A percentile compares a stretch with the other conserved stretches of the same genome.
These are phyloP conservation scores for Austroboletus eburneus DNA, from an alignment of 768 basidiomycete genomes.

Conservation along the genomic window DNA sequence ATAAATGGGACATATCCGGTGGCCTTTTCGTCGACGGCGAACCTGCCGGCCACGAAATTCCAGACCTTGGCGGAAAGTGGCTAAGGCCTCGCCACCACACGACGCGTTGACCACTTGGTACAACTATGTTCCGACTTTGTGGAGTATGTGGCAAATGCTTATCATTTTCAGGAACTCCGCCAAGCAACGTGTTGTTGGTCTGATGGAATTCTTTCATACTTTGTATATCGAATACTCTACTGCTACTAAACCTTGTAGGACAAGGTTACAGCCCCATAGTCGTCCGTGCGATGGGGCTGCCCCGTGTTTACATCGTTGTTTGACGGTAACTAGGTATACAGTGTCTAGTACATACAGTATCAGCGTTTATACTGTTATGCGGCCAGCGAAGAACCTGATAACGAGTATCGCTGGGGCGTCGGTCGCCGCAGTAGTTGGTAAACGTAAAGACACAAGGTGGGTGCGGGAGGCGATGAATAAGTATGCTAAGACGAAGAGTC, in stretches of 20 bases:
- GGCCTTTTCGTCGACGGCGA: constrained; percentile 46
- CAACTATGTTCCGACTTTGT: constrained; percentile 5
- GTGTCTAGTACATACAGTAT: constrained; percentile 20
- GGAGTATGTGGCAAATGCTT: background rate
- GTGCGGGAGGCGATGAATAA: constrained; percentile 13
- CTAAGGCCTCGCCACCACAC: constrained; percentile 17
- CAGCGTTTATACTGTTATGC: constrained; percentile 7
- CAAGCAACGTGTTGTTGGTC: constrained; percentile 17
- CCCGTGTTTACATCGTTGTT: constrained; percentile 28
- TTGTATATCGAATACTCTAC: constrained; percentile 7
- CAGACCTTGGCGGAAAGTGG: constrained; percentile 38
- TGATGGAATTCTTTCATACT: constrained; percentile 6
- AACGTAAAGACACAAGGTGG: background rate
- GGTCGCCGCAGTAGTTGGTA: background rate
- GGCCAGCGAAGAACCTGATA: constrained; percentile 7
- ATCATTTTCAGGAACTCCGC: constrained; percentile 7
- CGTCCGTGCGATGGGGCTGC: constrained; percentile 15
- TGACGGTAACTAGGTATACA: constrained; percentile 17
- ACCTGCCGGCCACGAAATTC: constrained; percentile 32
- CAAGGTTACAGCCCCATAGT: constrained; percentile 22
- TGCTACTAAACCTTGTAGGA: constrained; percentile 18
- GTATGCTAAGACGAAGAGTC: constrained; percentile 13
- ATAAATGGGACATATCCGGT: constrained; percentile 35
- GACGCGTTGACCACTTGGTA: constrained; percentile 8
- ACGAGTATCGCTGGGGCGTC: constrained; percentile 4